These are phyloP conservation scores for Cadophora malorum DNA, from an alignment of 2,329 filamentous ascomycete species.

Conservation along the genomic window DNA sequence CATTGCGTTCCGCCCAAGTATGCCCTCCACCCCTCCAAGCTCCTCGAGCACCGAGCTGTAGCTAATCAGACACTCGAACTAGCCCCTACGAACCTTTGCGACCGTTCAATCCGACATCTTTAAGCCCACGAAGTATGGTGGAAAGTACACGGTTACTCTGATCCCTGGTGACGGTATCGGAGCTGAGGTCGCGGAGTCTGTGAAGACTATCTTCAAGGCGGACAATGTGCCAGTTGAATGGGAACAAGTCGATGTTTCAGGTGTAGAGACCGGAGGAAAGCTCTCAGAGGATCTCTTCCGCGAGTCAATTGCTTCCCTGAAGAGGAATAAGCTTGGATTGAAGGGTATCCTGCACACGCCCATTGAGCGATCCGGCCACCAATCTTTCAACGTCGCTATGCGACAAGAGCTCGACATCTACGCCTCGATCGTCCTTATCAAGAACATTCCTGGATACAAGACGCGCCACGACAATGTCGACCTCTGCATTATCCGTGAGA, in stretches of 20 bases:
- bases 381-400: constrained; percentile 99
- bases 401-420: constrained; percentile 99
- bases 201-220: constrained; percentile 99
- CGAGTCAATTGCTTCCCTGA: constrained; percentile 92
- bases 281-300: constrained; percentile 94
- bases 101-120: constrained; percentile 95
- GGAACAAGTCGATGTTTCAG: constrained; percentile 97
- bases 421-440: constrained; percentile 95
- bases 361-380: constrained; percentile 94
- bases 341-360: constrained; percentile 99
- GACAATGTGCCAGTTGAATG: constrained; percentile 98
- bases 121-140: constrained; percentile 95
- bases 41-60: constrained; percentile 12
- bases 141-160: constrained; percentile 98
- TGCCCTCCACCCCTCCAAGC: constrained; percentile 20
- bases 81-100: constrained; percentile 59
- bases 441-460: constrained; percentile 99
- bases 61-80: constrained; percentile 15
- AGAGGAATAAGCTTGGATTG: constrained; percentile 97
- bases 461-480: constrained; percentile 98
- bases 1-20: constrained; percentile 38
- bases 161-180: constrained; percentile 99
- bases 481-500: constrained; percentile 99
- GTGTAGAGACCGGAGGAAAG: constrained; percentile 81
- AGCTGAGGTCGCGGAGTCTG: constrained; percentile 95